Base-by-base conservation (phyloP, 164 flowering plant genomes). In the Kingdonia uniflora region DNA sequence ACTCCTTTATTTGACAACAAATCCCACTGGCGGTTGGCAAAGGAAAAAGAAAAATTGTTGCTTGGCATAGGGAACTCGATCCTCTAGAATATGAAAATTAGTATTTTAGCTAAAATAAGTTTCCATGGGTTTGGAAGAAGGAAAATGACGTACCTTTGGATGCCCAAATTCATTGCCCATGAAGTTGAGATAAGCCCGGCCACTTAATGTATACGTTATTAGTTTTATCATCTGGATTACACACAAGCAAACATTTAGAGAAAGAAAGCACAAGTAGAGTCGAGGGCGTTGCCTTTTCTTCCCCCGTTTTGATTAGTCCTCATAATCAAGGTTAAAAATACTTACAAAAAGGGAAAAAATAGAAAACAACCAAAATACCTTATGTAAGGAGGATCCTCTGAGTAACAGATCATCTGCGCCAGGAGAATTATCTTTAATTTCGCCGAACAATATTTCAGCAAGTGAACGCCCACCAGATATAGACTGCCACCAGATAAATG, bases 101-200 rank as follows among this genome's bases (percentile, higher is more conserved):
- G 13, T 3, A 48, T 24, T 48, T 22, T 8, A 29, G 4, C 4
- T 29, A 29, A 20, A 1, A 19, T 11, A 22, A 48, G 33, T 20
- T 21, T 11, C 25, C 51, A 48, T 3, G 51, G 51, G 51, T 15
- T 6, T 16, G 15, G 22, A 12, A 4, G 22, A 46, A 46, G 22
- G 11, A 19, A 46, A 23, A 19, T 20, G 6, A 20, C 5, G 41
- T 62, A 84, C 99, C 79, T 81, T 69, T 50, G 95, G 99, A 67
- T 92, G 96, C 58, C 91, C 96, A 73, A 85, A 92, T 68, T 92
- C 99, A 72, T 88, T 92, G 47, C 99, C 99, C 91, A 92, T 92
- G 79, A 92, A 92, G 63, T 84, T 92, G 55, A 92, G 89, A 68
- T 88, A 92, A 56, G 95, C 99, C 52, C 59, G 75, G 6, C 98